Base-by-base conservation (phyloP, 768 basidiomycete species). In the Serendipita sp. region DNA sequence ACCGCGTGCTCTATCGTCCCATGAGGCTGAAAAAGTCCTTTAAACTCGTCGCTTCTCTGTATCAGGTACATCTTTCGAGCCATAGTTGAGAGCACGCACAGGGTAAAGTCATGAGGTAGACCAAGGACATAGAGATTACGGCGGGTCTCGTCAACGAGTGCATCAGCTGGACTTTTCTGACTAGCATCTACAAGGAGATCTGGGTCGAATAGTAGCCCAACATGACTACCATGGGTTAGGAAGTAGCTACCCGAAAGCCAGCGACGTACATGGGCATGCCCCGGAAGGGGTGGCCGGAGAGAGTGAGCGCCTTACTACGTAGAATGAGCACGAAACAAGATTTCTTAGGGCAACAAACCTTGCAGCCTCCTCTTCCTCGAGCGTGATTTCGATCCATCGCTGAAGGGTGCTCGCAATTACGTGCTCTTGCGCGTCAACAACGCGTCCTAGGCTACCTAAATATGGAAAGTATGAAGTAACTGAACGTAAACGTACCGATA, bases 41-140 rank as follows among this genome's bases (percentile, higher is more conserved):
- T 30, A 78, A 71, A 68, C 88, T 85, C 66, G 88, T 88, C 66
- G 75, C n/a, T 67, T 76, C 38, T 41, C 38, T 13, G 13, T 5
- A 13, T 41, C 78, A 53, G 46, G 13, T 3, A 48, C 30, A 44
- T 51, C 62, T 68, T 67, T 28, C 81, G 64, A 54, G 18, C 11
- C 28, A 35, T 63, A 47, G 65, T 3, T 51, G 56, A 58, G 46
- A 64, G 60, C 37, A 44, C 79, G 63, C 70, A 89, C 89, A 89
- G 87, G 16, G 85, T 84, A 38, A 91, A 78, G 69, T 86, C 85
- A 70, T 90, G 90, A 3, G 89, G 89, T 63, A 92, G 74, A 13
- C 89, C 89, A 32, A 92, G 83, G 45, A 90, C 88, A 68, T 92
- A 92, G 46, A 92, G 81, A 71, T 92, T 92, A 65, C 89, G 81